phyloP scores from a whole-genome alignment of 2,329 filamentous ascomycete species.

The Periconia macrospinosa region DNA sequence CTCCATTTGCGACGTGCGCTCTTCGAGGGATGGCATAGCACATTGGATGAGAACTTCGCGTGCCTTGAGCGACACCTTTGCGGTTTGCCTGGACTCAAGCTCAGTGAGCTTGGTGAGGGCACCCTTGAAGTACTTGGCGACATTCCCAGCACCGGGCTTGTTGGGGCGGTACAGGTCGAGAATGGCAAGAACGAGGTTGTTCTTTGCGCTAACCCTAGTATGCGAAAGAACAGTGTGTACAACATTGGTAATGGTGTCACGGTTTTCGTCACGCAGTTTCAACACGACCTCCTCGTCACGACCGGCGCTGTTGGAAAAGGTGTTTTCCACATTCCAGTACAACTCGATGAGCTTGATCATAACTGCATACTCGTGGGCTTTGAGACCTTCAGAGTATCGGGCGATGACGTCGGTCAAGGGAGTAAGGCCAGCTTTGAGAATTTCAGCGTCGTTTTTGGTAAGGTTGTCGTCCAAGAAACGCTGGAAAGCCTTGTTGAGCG shows the following conservation, averaged over 20 bases:
- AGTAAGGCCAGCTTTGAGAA: conserved; percentile 71
- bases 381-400: conserved; percentile 83
- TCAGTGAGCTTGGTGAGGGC: conserved; percentile 86
- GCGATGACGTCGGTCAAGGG: conserved; percentile 79
- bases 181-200: conserved; percentile 87
- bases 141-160: conserved; percentile 84
- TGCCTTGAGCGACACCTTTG: conserved; percentile 96
- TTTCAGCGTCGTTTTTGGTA: conserved; percentile 68
- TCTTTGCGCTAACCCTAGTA: conserved; percentile 90
- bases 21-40: conserved; percentile 91
- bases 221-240: conserved; percentile 91
- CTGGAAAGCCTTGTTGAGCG: conserved; percentile 77
- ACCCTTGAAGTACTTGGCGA: conserved; percentile 83
- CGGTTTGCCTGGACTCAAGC: conserved; percentile 80
- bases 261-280: conserved; percentile 92
- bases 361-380: conserved; percentile 83
- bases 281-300: conserved; percentile 95
- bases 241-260: conserved; percentile 83
- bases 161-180: conserved; percentile 94
- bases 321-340: conserved; percentile 80
- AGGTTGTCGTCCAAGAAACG: conserved; percentile 91
- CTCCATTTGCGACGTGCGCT: conserved; percentile 95
- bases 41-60: conserved; percentile 97
- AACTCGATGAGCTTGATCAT: conserved; percentile 78
- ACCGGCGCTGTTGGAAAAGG: conserved; percentile 81